phyloP scores from a whole-genome alignment of 1,284 basidiomycete genomes.

The Ustilago bromivora region DNA sequence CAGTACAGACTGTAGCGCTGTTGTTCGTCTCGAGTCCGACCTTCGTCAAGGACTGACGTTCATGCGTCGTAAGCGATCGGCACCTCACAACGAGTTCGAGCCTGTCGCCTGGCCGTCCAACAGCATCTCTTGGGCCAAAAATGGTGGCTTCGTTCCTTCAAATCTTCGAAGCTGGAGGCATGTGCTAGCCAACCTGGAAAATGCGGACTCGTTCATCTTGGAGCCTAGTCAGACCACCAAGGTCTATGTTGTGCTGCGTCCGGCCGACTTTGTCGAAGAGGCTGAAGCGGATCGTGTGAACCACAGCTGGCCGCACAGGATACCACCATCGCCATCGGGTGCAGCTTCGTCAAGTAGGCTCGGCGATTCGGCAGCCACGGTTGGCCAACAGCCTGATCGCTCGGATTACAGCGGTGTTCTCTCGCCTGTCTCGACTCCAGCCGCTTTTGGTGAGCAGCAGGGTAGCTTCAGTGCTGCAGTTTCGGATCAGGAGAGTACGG shows the following conservation, averaged over 20 bases:
- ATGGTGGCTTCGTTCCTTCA: slow-evolving; percentile 58
- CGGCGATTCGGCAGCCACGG: slow-evolving; percentile 8
- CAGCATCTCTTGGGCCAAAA: slow-evolving; percentile 58
- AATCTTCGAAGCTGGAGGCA: slow-evolving; percentile 64
- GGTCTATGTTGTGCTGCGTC: slow-evolving; percentile 59
- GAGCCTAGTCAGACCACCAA: slow-evolving; percentile 49
- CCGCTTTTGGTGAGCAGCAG: slow-evolving; percentile 38
- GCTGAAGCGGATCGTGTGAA: slow-evolving; percentile 26
- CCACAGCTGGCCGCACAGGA: slow-evolving; percentile 25
- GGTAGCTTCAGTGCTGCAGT: slow-evolving; percentile 30
- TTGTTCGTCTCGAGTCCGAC: slow-evolving; percentile 58
- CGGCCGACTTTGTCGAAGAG: slow-evolving; percentile 52
- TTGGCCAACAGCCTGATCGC: slow-evolving; percentile 10
- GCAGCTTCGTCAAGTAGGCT: slow-evolving; percentile 20
- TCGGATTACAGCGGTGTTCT: slow-evolving; percentile 12
- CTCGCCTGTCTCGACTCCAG: slow-evolving; percentile 45
- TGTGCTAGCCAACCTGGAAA: slow-evolving; percentile 62
- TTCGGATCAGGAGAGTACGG: slow-evolving; percentile 37
- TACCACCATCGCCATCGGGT: slow-evolving; percentile 25
- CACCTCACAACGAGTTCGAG: slow-evolving; percentile 43
- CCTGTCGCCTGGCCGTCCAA: slow-evolving; percentile 59
- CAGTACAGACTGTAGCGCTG: slow-evolving; percentile 33
- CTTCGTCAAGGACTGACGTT: slow-evolving; percentile 57
- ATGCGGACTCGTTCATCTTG: slow-evolving; percentile 56
- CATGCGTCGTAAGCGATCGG: slow-evolving; percentile 55